Conservation (phyloP, 768 basidiomycete species). For the Calocybe cyanea region DNA sequence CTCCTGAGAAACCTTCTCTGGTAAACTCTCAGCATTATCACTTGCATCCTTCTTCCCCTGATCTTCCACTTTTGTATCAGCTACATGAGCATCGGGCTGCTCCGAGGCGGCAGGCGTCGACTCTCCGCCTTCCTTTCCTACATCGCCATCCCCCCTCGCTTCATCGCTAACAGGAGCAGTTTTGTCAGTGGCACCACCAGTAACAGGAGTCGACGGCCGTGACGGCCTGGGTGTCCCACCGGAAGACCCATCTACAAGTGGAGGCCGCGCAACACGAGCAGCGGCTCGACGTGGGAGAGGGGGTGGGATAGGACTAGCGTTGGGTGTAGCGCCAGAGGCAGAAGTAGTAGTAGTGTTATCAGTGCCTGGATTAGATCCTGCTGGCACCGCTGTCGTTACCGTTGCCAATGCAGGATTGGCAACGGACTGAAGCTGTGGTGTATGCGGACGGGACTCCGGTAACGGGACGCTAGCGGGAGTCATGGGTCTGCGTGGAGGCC, state of each 20-base stretch:
- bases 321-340: slow-evolving; percentile 12
- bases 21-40: background rate
- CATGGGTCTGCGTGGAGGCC: slow-evolving; percentile 17
- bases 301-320: slow-evolving; percentile 34
- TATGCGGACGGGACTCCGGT: slow-evolving; percentile 41
- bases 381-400: no score
- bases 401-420: slow-evolving; percentile 11
- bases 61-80: slow-evolving; percentile 2
- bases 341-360: background rate
- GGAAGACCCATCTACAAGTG: slow-evolving; percentile 18
- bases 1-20: background rate
- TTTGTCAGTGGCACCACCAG: background rate
- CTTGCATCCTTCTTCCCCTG: background rate
- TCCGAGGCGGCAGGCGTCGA: no score
- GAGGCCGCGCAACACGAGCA: slow-evolving; percentile 42
- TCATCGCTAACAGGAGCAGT: no score
- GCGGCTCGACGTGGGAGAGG: slow-evolving; percentile 68
- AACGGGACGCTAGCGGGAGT: slow-evolving; percentile 36
- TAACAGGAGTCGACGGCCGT: slow-evolving; percentile 23
- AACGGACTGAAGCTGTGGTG: no score
- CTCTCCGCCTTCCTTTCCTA: no score
- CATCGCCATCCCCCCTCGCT: no score
- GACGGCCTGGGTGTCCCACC: no score
- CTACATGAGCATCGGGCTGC: no score
- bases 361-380: no score